A percentile compares a stretch with the other conserved stretches of the same genome.
Evolutionary conservation across 2,329 filamentous ascomycete genomes (phyloP).

Genomic region (Byssothecium circinans): DNA sequence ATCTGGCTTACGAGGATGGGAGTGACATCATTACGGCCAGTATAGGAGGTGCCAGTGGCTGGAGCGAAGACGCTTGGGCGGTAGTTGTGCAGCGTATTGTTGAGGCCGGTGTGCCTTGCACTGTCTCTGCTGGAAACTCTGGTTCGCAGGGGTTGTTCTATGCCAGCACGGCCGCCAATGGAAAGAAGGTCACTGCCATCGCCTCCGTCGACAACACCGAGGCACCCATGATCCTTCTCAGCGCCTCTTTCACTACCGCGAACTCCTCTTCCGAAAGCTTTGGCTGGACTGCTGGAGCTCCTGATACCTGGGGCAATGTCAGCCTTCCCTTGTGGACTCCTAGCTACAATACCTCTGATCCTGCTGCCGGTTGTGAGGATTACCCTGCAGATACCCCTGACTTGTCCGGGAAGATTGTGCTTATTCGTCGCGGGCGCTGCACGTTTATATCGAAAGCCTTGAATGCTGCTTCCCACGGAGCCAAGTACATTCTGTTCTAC

Average conservation of each 20-base stretch:
- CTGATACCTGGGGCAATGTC: conserved; percentile 19
- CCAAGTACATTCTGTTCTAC: conserved; percentile 64
- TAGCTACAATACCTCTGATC: conserved; percentile 52
- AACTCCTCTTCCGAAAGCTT: conserved; percentile 25
- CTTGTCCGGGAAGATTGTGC: conserved; percentile 59
- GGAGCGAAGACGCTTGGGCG: conserved; percentile 44
- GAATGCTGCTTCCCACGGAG: conserved; percentile 58
- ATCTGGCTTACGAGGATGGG: conserved; percentile 58
- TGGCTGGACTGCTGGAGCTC: conserved; percentile 40
- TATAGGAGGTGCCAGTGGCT: conserved; percentile 38
- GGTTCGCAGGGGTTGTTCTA: conserved; percentile 55
- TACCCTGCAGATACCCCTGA: conserved; percentile 58
- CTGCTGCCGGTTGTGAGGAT: conserved; percentile 55
- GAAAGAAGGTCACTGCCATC: conserved; percentile 48
- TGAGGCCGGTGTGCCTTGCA: conserved; percentile 52
- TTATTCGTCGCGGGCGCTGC: conserved; percentile 63
- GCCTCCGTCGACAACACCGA: conserved; percentile 46
- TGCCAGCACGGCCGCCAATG: conserved; percentile 45
- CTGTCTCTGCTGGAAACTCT: conserved; percentile 58
- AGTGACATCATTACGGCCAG: conserved; percentile 44
- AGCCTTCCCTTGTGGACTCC: conserved; percentile 34
- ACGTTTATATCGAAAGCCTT: conserved; percentile 57
- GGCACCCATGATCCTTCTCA: conserved; percentile 36
- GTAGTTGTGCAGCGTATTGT: conserved; percentile 47
- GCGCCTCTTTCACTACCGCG: conserved; percentile 35